Conservation (phyloP, 169 alveolate species). For the Plasmodium reichenowi region DNA sequence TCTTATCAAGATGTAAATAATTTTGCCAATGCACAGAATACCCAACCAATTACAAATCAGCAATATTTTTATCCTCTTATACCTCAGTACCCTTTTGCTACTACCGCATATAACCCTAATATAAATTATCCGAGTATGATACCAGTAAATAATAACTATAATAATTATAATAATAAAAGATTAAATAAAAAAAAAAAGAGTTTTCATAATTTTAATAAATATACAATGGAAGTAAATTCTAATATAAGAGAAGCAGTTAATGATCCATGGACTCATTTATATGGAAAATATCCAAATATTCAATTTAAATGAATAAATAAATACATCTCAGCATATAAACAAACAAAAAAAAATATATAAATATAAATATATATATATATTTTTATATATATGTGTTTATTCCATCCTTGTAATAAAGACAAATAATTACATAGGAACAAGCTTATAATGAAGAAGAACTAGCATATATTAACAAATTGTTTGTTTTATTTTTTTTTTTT, state of each 20-base stretch:
- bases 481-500: too few species aligned
- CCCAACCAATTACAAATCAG: background rate
- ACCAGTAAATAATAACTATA: conserved; percentile 4
- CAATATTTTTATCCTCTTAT: conserved; percentile 3
- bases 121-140: conserved; percentile 26
- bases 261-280: conserved; percentile 65
- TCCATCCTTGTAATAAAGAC: too few species aligned
- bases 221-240: conserved; percentile 7
- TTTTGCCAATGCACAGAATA: background rate
- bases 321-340: too few species aligned
- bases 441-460: too few species aligned
- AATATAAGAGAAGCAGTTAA: conserved; percentile 26
- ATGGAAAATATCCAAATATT: conserved; percentile 41
- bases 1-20: conserved; percentile 12
- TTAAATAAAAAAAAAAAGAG: conserved; percentile 31
- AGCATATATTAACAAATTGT: too few species aligned
- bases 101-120: background rate
- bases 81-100: conserved; percentile 36
- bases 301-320: conserved; percentile 6
- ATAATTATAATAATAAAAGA: conserved; percentile 31
- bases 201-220: conserved; percentile 11
- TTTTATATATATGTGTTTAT: too few species aligned
- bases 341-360: too few species aligned
- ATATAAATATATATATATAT: too few species aligned
- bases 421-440: too few species aligned